Evolutionary conservation across 2,329 filamentous ascomycete genomes (phyloP), one percentile per base, ranked within the genome.

Genomic region (Aspergillus texensis): DNA sequence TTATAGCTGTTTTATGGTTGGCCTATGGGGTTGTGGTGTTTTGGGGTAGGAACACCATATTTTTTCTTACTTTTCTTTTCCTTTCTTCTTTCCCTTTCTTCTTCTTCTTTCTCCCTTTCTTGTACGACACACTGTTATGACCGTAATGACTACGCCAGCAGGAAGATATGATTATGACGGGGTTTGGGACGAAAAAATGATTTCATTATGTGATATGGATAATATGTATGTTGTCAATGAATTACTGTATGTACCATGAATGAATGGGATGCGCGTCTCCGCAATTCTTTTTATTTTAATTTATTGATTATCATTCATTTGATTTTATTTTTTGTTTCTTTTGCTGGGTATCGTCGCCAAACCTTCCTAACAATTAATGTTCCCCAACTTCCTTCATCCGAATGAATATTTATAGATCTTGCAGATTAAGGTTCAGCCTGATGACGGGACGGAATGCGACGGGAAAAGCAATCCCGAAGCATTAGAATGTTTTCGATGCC

Each of bases 141-240:
- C 46, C 48, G 28, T 52, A 46, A 63, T 61, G 58, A 63, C 50
- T 41, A 63, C 39, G 58, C 43, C 19, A 46, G 45, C 52, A 30
- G 58, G 34, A 28, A 24, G 24, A 32, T 56, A 58, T 32, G 34
- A 52, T 62, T 26, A 63, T 46, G 62, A 64, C 24, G 45, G 57
- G 46, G 58, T 24, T 46, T 54, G 14, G 16, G 48, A 32, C 1
- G 16, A 19, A n/a, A 32, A 32, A 52, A 52, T 32, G 39, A 46
- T 46, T 30, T 55, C 12, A 5, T 28, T n/a, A 55, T 26, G 28
- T 52, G 48, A 52, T 52, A 52, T 32, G 16, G 28, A 52, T 32
- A 52, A 12, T 52, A 32, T 52, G 48, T n/a, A 50, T 50, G 46
- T 30, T 16, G 24, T 30, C 46, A 19, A 50, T 28, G 46, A 50